A percentile compares a stretch with the other conserved stretches of the same genome.
These are phyloP conservation scores for Botrytis fragariae DNA, from an alignment of 2,329 filamentous ascomycete species.

Conservation along the genomic window DNA sequence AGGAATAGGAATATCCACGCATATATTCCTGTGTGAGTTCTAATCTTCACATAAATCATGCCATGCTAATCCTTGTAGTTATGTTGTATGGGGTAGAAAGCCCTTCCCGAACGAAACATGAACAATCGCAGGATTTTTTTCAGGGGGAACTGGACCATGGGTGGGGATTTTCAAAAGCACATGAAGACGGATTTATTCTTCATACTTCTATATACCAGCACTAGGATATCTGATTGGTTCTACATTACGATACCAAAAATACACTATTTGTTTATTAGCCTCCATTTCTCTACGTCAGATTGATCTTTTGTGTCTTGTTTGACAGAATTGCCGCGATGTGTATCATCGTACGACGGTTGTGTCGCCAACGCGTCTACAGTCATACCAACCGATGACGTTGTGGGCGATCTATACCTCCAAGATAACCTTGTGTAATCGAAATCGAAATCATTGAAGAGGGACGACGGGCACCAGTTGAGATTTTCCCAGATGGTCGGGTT, in stretches of 20 bases:
- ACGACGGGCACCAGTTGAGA: not conserved
- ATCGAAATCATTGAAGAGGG: not conserved
- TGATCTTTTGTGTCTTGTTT: conserved; percentile 1
- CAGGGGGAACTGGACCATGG: not conserved
- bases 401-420: not conserved
- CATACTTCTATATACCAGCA: not conserved
- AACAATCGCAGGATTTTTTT: not conserved
- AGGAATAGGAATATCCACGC: conserved; percentile 8
- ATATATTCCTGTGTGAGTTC: conserved; percentile 6
- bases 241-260: not conserved
- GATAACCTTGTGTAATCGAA: not conserved
- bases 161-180: not conserved
- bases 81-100: conserved; percentile 12
- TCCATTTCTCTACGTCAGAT: not conserved
- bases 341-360: not conserved
- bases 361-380: conserved; percentile 2
- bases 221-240: not conserved
- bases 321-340: conserved; percentile 5
- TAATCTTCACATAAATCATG: not conserved
- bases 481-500: not conserved
- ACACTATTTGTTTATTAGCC: not conserved
- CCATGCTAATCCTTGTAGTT: not conserved
- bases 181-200: not conserved
- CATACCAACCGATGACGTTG: not conserved
- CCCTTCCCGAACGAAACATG: not conserved